Percentiles rank a stretch among this genome's conserved stretches.
Evolutionary conservation across 1,284 basidiomycete species (phyloP).

Genomic region (Wallemia hederae): DNA sequence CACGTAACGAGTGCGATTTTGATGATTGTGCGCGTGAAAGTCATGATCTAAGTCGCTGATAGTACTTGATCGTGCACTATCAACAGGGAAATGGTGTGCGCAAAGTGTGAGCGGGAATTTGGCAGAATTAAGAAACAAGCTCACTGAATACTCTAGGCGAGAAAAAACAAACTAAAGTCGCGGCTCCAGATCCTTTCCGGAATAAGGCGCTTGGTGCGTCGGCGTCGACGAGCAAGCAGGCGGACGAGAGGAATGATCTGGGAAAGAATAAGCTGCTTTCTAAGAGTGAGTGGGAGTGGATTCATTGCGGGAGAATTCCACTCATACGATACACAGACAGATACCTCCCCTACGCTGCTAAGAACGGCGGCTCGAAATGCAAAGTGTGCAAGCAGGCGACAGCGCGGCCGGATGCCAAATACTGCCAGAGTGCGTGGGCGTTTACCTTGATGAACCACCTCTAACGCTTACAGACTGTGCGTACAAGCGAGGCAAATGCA

Average conservation of each 20-base stretch:
- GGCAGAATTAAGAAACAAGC: background rate
- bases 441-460: background rate
- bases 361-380: background rate
- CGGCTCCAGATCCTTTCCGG: background rate
- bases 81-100: background rate
- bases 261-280: background rate
- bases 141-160: background rate
- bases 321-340: background rate
- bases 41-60: no score
- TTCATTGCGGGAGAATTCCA: background rate
- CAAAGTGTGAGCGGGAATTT: background rate
- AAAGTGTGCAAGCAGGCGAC: background rate
- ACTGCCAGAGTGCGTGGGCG: background rate
- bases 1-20: background rate
- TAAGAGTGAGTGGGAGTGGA: background rate
- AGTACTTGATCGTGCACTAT: background rate
- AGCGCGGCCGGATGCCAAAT: background rate
- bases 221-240: background rate
- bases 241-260: background rate
- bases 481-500: background rate
- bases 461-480: background rate
- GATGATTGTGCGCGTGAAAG: background rate
- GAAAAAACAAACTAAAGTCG: background rate
- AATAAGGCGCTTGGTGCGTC: background rate
- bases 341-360: background rate